Conservation (phyloP, 78 protist species). For the Neovahlkampfia damariscottae region DNA sequence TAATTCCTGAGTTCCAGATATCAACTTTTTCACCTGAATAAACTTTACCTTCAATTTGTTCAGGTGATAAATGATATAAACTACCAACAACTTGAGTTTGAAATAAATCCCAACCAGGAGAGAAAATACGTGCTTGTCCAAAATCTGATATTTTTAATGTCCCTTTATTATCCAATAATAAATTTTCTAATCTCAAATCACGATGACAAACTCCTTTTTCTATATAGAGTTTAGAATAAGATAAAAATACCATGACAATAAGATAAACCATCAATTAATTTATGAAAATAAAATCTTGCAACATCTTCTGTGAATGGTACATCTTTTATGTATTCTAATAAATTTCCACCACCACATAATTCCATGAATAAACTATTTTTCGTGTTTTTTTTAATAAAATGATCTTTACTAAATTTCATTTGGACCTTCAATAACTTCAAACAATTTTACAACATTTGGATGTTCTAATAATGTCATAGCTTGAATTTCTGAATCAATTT, state of each 20-base stretch:
- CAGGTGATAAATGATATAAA: slow-evolving; percentile 27
- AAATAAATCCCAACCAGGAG: slow-evolving; percentile 18
- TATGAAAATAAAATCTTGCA: background rate
- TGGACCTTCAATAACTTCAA: background rate
- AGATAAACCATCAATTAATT: background rate
- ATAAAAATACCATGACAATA: no score
- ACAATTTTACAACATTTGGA: background rate
- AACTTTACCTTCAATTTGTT: slow-evolving; percentile 7
- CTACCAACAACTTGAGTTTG: slow-evolving; percentile 15
- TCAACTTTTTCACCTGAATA: slow-evolving; percentile 32
- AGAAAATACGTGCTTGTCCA: slow-evolving; percentile 1
- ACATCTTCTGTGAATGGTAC: background rate
- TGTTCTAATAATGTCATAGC: background rate
- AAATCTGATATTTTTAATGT: slow-evolving; percentile 8
- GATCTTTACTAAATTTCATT: background rate
- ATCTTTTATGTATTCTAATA: background rate
- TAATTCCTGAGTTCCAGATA: slow-evolving; percentile 18
- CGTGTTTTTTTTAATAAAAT: no score
- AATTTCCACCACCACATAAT: background rate
- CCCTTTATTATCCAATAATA: slow-evolving; percentile 15
- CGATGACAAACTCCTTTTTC: slow-evolving; percentile 20
- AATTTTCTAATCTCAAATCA: slow-evolving; percentile 38
- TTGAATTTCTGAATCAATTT: background rate
- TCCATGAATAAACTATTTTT: background rate
- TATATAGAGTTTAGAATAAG: no score